Evolutionary conservation across 257 asterid species (phyloP).

Genomic region (Cordia subcordata): DNA sequence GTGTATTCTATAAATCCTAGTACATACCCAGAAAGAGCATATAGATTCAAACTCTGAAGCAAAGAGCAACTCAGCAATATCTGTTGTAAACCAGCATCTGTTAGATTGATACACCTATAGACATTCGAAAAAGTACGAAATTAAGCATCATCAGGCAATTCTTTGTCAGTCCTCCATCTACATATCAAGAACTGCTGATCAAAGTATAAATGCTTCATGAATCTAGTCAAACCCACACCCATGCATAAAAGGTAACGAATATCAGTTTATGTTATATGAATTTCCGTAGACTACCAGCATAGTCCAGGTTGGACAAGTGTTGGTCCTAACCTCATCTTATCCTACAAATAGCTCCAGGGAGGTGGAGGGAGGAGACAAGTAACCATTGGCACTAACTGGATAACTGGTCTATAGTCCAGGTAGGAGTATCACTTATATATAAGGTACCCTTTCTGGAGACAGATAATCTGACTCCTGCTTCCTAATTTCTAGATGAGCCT

Average conservation of each 20-base stretch:
- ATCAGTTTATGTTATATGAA: not conserved
- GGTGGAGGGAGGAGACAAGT: too few relatives aligned
- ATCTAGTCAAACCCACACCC: not conserved
- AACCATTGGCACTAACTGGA: too few relatives aligned
- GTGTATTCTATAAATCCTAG: not conserved
- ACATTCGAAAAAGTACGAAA: conserved; percentile 10
- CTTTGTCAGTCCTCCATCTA: too few relatives aligned
- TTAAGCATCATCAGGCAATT: conserved; percentile 4
- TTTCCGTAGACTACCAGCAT: not conserved
- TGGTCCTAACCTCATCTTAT: too few relatives aligned
- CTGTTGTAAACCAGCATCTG: conserved; percentile 69
- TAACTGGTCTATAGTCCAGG: too few relatives aligned
- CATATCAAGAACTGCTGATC: too few relatives aligned
- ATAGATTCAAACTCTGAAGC: conserved; percentile 78
- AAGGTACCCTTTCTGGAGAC: too few relatives aligned
- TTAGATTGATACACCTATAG: conserved; percentile 76
- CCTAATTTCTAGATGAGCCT: not conserved
- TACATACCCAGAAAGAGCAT: conserved; percentile 84
- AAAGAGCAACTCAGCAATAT: conserved; percentile 62
- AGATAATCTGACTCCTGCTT: too few relatives aligned
- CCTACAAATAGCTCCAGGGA: too few relatives aligned
- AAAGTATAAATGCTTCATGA: not conserved
- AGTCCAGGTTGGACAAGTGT: too few relatives aligned
- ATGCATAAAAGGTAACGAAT: too few relatives aligned
- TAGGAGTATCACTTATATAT: too few relatives aligned